A percentile compares a stretch with the other conserved stretches of the same genome.
phyloP scores from a whole-genome alignment of 768 basidiomycete genomes.

The Mycena olivaceomarginata region DNA sequence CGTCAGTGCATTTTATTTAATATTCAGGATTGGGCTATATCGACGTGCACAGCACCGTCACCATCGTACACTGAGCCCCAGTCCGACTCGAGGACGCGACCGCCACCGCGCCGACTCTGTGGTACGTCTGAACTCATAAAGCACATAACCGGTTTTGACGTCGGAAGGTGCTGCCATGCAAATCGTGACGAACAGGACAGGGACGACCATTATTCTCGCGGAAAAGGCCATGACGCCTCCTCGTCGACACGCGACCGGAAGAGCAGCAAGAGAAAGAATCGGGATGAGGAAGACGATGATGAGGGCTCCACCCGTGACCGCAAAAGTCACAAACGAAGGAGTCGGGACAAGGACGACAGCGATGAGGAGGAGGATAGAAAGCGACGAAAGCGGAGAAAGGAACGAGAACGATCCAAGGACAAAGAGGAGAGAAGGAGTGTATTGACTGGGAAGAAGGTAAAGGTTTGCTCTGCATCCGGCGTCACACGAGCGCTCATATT shows the following conservation, averaged over 20 bases:
- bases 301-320: constrained; percentile 20
- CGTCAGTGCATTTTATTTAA: constrained; percentile 20
- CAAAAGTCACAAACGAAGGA: constrained; percentile 29
- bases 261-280: constrained; percentile 24
- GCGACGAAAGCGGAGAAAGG: constrained; percentile 58
- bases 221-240: constrained; percentile 29
- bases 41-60: constrained; percentile 23
- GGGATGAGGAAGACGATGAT: constrained; percentile 27
- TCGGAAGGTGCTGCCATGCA: constrained; percentile 39
- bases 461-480: not conserved
- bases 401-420: constrained; percentile 58
- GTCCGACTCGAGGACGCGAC: constrained; percentile 28
- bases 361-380: constrained; percentile 48
- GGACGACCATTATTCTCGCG: constrained; percentile 36
- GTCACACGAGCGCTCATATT: constrained; percentile 23
- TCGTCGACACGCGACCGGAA: constrained; percentile 30
- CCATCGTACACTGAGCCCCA: constrained; percentile 20
- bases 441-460: constrained; percentile 78
- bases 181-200: constrained; percentile 24
- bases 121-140: constrained; percentile 33
- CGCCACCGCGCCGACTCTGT: constrained; percentile 28
- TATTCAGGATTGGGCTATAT: not conserved
- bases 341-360: constrained; percentile 17
- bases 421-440: constrained; percentile 72
- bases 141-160: constrained; percentile 38